Conservation (phyloP, 345 rosid genomes). For the Orychophragmus violaceus region DNA sequence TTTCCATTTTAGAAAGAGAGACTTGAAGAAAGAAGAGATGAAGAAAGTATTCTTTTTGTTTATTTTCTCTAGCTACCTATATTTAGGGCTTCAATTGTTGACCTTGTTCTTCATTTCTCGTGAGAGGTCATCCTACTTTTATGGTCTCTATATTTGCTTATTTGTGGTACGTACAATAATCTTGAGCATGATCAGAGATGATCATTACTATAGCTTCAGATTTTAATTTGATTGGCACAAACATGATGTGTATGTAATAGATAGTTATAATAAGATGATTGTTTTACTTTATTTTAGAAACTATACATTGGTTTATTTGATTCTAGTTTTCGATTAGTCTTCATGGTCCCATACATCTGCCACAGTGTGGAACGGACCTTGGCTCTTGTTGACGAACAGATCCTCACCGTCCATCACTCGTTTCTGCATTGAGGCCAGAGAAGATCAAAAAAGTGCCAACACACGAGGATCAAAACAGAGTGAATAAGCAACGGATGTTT, state of each 20-base stretch:
- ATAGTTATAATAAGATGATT: too few relatives aligned
- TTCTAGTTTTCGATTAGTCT: conserved; percentile 21
- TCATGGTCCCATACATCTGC: conserved; percentile 60
- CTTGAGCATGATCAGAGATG: too few relatives aligned
- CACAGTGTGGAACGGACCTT: conserved; percentile 41
- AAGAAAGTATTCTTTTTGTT: not conserved
- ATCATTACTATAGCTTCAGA: too few relatives aligned
- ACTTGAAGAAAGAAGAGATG: not conserved
- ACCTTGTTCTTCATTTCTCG: conserved; percentile 9
- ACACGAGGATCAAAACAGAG: not conserved
- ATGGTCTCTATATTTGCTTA: conserved; percentile 1
- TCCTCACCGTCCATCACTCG: conserved; percentile 47
- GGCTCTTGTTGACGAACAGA: conserved; percentile 34
- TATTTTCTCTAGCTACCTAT: conserved; percentile 7
- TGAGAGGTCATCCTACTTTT: conserved; percentile 27
- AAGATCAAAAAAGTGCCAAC: not conserved
- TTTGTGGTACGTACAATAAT: conserved; percentile 7
- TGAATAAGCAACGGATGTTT: not conserved
- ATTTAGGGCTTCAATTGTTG: conserved; percentile 4
- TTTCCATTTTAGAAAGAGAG: conserved; percentile 15
- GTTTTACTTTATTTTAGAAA: too few relatives aligned
- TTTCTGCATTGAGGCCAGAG: conserved; percentile 23
- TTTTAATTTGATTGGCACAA: too few relatives aligned
- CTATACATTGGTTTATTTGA: too few relatives aligned
- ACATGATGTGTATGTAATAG: too few relatives aligned